phyloP scores from a whole-genome alignment of 192 early-diverging fungal genomes.

The Coemansia erecta region DNA sequence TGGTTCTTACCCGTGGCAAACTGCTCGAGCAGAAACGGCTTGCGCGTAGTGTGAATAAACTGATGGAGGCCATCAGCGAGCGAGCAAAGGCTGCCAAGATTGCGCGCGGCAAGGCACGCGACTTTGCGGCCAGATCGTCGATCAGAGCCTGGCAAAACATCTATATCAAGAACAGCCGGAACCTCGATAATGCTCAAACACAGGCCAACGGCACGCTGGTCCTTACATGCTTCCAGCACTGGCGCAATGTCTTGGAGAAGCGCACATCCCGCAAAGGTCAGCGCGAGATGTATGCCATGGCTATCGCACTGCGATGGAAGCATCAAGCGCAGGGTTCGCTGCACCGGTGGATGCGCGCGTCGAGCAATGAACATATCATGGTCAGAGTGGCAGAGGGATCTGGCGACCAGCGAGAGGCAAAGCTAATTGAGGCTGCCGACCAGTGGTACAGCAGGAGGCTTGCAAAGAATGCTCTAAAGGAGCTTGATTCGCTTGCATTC shows the following conservation, averaged over 20 bases:
- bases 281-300: slow-evolving; percentile 11
- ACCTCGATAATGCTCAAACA: slow-evolving; percentile 15
- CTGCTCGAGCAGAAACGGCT: slow-evolving; percentile 18
- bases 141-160: slow-evolving; percentile 17
- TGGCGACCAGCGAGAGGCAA: slow-evolving; percentile 4
- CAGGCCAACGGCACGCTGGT: slow-evolving; percentile 21
- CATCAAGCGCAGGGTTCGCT: slow-evolving; percentile 28
- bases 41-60: neutral
- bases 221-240: slow-evolving; percentile 23
- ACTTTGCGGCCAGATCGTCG: neutral
- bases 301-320: slow-evolving; percentile 38
- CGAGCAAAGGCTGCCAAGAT: slow-evolving; percentile 9
- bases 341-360: slow-evolving; percentile 24
- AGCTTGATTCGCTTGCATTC: too few species aligned
- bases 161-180: neutral
- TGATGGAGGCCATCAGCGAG: neutral
- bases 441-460: slow-evolving; percentile 4
- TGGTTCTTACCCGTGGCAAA: slow-evolving; percentile 11
- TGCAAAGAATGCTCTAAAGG: slow-evolving; percentile 1
- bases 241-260: slow-evolving; percentile 11
- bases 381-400: slow-evolving; percentile 20
- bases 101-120: slow-evolving; percentile 17
- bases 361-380: slow-evolving; percentile 11
- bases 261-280: neutral
- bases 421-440: slow-evolving; percentile 12